Percentiles rank a stretch among this genome's conserved stretches.
Conservation (phyloP, 2,329 filamentous ascomycete genomes). For the Fusarium phyllophilum region DNA sequence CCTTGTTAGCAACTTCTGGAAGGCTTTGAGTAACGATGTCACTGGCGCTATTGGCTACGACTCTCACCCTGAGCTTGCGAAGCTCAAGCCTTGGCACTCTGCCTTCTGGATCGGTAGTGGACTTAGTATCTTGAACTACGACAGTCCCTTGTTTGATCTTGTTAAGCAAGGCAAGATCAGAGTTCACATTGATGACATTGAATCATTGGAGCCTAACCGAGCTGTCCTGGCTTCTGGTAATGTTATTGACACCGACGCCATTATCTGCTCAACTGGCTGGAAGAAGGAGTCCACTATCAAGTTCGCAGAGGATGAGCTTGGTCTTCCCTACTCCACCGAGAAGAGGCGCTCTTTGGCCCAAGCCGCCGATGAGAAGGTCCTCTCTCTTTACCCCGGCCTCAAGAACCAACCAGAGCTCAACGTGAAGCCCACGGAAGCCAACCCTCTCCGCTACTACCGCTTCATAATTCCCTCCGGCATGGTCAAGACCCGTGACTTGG, state of each 20-base stretch:
- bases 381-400: slow-evolving; percentile 32
- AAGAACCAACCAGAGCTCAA: slow-evolving; percentile 36
- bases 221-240: slow-evolving; percentile 57
- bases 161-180: slow-evolving; percentile 59
- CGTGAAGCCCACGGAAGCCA: slow-evolving; percentile 27
- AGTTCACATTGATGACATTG: slow-evolving; percentile 60
- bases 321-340: slow-evolving; percentile 17
- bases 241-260: slow-evolving; percentile 54
- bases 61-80: slow-evolving; percentile 50
- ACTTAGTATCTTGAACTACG: slow-evolving; percentile 65
- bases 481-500: slow-evolving; percentile 43
- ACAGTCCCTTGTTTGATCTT: slow-evolving; percentile 61
- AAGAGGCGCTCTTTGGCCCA: slow-evolving; percentile 15
- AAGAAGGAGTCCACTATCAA: slow-evolving; percentile 55
- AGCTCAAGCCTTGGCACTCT: slow-evolving; percentile 54
- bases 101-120: slow-evolving; percentile 61
- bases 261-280: slow-evolving; percentile 66
- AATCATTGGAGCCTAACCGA: slow-evolving; percentile 49
- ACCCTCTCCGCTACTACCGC: slow-evolving; percentile 41
- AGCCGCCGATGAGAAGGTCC: slow-evolving; percentile 31
- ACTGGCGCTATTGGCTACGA: slow-evolving; percentile 58
- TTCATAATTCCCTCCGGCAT: slow-evolving; percentile 41
- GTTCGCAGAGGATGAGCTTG: slow-evolving; percentile 46
- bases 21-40: slow-evolving; percentile 58
- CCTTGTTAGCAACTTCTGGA: slow-evolving; percentile 62